Percentiles rank a stretch among this genome's conserved stretches.
Conservation (phyloP, 495 filamentous ascomycete genomes). For the Margaritispora aquatica region DNA sequence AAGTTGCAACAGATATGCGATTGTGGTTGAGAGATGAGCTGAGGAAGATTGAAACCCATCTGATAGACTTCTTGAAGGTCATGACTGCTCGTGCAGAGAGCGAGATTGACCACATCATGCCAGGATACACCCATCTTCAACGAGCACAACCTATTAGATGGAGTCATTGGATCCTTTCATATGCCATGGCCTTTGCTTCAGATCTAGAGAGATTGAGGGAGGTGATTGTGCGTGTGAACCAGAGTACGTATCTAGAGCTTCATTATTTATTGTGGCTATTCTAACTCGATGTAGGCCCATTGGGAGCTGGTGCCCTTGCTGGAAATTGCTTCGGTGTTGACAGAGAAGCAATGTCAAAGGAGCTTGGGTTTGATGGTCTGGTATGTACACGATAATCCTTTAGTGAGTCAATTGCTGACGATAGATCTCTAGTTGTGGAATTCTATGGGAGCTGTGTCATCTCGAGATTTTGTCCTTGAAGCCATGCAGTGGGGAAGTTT, state of each 20-base stretch:
- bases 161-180: constrained; percentile 81
- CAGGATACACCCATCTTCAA: constrained; percentile 87
- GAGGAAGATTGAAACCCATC: constrained; percentile 58
- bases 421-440: constrained; percentile 51
- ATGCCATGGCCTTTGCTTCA: constrained; percentile 66
- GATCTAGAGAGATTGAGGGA: constrained; percentile 79
- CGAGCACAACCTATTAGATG: constrained; percentile 86
- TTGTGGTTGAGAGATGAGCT: constrained; percentile 83
- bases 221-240: constrained; percentile 70
- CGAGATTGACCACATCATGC: constrained; percentile 58
- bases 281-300: constrained; percentile 36
- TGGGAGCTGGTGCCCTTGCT: constrained; percentile 84
- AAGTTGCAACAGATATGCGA: constrained; percentile 90
- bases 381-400: too few species aligned
- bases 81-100: constrained; percentile 67
- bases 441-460: constrained; percentile 72
- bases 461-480: constrained; percentile 87
- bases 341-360: constrained; percentile 79
- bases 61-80: constrained; percentile 66
- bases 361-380: constrained; percentile 80
- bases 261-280: background rate
- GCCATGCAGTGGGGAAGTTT: constrained; percentile 83
- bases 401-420: too few species aligned
- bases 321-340: constrained; percentile 90
- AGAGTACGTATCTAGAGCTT: constrained; percentile 28